Evolutionary conservation across 2,329 filamentous ascomycete species (phyloP), one percentile per base, ranked within the genome.

Genomic region (Aureobasidium sp.): DNA sequence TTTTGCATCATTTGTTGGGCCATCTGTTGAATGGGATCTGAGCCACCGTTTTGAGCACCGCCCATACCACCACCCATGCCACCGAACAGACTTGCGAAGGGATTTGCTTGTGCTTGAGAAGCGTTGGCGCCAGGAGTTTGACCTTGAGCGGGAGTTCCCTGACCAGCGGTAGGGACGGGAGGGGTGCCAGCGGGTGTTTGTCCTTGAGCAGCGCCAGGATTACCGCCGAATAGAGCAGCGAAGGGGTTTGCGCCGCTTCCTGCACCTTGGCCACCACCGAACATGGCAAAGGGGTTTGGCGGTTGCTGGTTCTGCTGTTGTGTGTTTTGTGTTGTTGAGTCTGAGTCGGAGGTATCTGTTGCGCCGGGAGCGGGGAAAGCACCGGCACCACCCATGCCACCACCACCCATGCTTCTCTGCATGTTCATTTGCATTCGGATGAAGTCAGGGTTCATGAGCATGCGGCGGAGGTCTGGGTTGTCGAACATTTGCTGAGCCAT

Each of bases 371-470:
- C 93, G 13, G 94, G 92, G 72, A 99, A 97, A 5, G 84, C 79
- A 62, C 75, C 78, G 63, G 75, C 79, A 60, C 69, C 68, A 60
- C 69, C 68, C 16, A 42, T 21, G 71, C 74, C 61, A 21, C 21
- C 21, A 21, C 81, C 76, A 6, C 78, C 77, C 77, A 86, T 83
- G 62, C 76, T 75, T 63, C 89, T 82, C 71, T 92, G 88, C 85
- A 97, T 88, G 64, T 90, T 86, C 69, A 90, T 84, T 69, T 92
- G 90, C 73, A 89, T 86, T 62, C 91, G 82, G 66, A 99, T 84
- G 68, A 91, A 86, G 48, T 91, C 85, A 3, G 94, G 94, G 71
- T 95, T 91, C 65, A 91, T 93, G 82, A 99, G 87, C 89, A 97
- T 94, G 57, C 89, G 83, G 69, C 94, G 85, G 76, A 97, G 91